Evolutionary conservation across 208 protist species (phyloP).

Genomic region (Leishmania gerbilli): DNA sequence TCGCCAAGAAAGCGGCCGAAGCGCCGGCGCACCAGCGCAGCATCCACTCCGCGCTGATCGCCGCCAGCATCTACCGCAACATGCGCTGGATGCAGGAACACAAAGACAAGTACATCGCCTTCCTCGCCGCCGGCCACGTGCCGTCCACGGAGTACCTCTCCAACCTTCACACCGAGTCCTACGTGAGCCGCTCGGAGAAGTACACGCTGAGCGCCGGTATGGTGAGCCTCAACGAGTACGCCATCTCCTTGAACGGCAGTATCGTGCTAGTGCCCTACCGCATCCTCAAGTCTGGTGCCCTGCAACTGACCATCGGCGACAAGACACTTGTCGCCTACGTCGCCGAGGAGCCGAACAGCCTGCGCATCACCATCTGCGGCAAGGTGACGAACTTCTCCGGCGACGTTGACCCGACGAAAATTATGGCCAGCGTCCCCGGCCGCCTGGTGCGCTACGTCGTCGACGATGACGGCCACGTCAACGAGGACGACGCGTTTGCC

Average conservation of each 20-base stretch:
- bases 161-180: slow-evolving; percentile 69
- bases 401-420: slow-evolving; percentile 95
- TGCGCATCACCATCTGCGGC: slow-evolving; percentile 92
- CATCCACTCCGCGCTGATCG: slow-evolving; percentile 74
- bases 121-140: slow-evolving; percentile 85
- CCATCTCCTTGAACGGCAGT: slow-evolving; percentile 78
- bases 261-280: slow-evolving; percentile 74
- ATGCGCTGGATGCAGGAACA: slow-evolving; percentile 55
- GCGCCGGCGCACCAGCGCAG: slow-evolving; percentile 49
- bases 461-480: slow-evolving; percentile 90
- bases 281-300: slow-evolving; percentile 77
- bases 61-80: slow-evolving; percentile 68
- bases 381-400: slow-evolving; percentile 92
- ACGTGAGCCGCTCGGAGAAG: slow-evolving; percentile 74
- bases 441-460: slow-evolving; percentile 96
- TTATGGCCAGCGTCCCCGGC: slow-evolving; percentile 93
- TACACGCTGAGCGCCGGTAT: slow-evolving; percentile 72
- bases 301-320: slow-evolving; percentile 75
- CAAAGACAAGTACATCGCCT: slow-evolving; percentile 64
- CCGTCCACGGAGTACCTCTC: slow-evolving; percentile 74
- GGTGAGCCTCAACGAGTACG: slow-evolving; percentile 55
- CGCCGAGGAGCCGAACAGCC: slow-evolving; percentile 89
- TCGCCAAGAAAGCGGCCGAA: slow-evolving; percentile 59
- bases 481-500: slow-evolving; percentile 86
- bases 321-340: slow-evolving; percentile 92